Evolutionary conservation across 495 filamentous ascomycete species (phyloP).

Genomic region (Aspergillus incahuasiensis): DNA sequence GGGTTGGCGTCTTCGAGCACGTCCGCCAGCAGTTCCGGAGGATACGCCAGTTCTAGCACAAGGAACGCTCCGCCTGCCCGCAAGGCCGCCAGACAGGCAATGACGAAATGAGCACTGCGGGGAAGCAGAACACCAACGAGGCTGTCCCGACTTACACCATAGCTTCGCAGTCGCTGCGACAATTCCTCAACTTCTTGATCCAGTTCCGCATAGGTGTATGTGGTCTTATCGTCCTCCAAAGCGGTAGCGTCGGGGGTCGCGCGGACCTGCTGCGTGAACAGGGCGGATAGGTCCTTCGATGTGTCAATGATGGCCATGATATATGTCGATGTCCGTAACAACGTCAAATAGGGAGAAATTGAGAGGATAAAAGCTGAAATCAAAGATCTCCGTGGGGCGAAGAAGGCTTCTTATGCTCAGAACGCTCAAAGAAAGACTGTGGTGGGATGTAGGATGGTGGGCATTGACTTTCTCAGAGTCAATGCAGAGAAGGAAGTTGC

Average conservation of each 20-base stretch:
- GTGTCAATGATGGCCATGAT: conserved; percentile 56
- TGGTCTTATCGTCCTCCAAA: conserved; percentile 52
- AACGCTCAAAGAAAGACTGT: background rate
- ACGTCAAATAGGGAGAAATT: background rate
- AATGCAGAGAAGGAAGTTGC: background rate
- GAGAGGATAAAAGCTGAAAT: background rate
- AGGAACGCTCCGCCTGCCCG: conserved; percentile 67
- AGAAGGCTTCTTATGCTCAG: background rate
- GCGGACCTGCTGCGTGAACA: conserved; percentile 54
- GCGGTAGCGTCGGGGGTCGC: conserved; percentile 56
- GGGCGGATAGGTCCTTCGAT: conserved; percentile 56
- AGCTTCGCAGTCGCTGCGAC: conserved; percentile 47
- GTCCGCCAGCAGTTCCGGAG: conserved; percentile 57
- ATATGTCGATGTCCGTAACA: background rate
- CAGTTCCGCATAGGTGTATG: conserved; percentile 58
- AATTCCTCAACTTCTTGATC: conserved; percentile 52
- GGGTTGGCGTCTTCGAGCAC: conserved; percentile 63
- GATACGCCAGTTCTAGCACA: conserved; percentile 65
- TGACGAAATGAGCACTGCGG: conserved; percentile 64
- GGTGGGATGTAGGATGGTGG: background rate
- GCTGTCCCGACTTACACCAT: conserved; percentile 57
- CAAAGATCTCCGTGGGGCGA: background rate
- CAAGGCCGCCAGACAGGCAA: conserved; percentile 62
- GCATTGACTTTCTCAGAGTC: conserved; percentile 5
- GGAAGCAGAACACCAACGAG: conserved; percentile 63